phyloP scores from a whole-genome alignment of 345 rosid genomes.

The Hirschfeldia incana region DNA sequence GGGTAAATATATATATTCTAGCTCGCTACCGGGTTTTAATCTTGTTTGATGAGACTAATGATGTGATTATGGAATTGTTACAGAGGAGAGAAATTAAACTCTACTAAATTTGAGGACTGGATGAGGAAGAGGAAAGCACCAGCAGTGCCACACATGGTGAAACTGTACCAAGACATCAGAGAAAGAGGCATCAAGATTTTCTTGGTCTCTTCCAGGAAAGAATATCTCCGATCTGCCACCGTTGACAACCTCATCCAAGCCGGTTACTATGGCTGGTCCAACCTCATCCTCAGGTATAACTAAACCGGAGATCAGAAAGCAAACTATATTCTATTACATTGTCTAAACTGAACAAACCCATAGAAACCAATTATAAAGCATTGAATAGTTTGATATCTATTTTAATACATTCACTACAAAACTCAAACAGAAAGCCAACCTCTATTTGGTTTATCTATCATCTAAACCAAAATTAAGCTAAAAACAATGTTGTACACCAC shows the following conservation, averaged over 20 bases:
- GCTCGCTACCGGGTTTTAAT: not conserved
- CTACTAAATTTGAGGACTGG: slow-evolving; percentile 62
- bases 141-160: slow-evolving; percentile 52
- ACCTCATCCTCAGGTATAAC: slow-evolving; percentile 65
- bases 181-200: slow-evolving; percentile 69
- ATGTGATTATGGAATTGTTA: not conserved
- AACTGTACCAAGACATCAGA: slow-evolving; percentile 61
- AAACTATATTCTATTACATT: not conserved
- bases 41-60: not conserved
- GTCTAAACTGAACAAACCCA: not conserved
- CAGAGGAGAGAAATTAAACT: slow-evolving; percentile 71
- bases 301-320: not conserved
- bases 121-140: slow-evolving; percentile 63
- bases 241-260: slow-evolving; percentile 74
- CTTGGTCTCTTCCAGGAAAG: slow-evolving; percentile 75
- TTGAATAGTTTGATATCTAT: not conserved
- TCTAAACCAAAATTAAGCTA: not conserved
- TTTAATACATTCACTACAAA: not conserved
- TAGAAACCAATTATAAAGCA: no score
- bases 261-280: slow-evolving; percentile 86
- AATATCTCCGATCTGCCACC: slow-evolving; percentile 69
- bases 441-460: not conserved
- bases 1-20: slow-evolving; percentile 41
- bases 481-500: slow-evolving; percentile 16
- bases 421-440: not conserved